Evolutionary conservation across 306 rosid species (phyloP), one percentile per base, ranked within the genome.

Genomic region (Fragaria vesca): DNA sequence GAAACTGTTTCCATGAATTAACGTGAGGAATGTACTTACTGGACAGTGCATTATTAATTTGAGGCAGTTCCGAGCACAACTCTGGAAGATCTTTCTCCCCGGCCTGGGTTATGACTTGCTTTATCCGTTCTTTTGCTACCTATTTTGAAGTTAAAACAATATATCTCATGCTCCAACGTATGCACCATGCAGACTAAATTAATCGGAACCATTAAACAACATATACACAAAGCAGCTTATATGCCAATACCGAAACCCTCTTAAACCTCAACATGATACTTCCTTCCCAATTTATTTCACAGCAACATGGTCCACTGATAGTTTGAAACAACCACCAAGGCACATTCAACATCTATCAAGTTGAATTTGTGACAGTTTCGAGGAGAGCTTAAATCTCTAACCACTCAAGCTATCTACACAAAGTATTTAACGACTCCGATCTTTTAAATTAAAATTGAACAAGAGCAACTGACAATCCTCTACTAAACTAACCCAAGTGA

Each of bases 81-180:
- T 87, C 90, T 30, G 89, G 74, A 79, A 86, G 62, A 84, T 84
- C 89, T 63, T 84, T 90, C 83, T 91, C 97, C 74, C 91, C 93
- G 10, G 93, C 97, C 70, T 80, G 90, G 8, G 93, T 85, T 73
- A 95, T 84, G 66, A 93, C 90, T 82, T 91, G 91, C 71, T 87
- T 90, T 85, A 95, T 75, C 71, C 87, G 85, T 87, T 93, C 89
- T 83, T 89, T 87, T 77, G 96, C 91, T 73, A 83, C 96, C 99
- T 95, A 80, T 78, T 81, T 28, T 72, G 16, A 73, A 78, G 40
- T 72, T 73, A 43, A 71, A 68, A 40, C 57, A 72, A 21, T 46
- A 82, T 20, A 66, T 68, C 11, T 91, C 82, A 85, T 65, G 78
- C 52, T 50, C 71, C 71, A 72, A 51, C 48, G 15, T 18, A 21